Percentiles rank a stretch among this genome's conserved stretches.
These are phyloP conservation scores for Podospora conica DNA, from an alignment of 495 filamentous ascomycete genomes.

Conservation along the genomic window DNA sequence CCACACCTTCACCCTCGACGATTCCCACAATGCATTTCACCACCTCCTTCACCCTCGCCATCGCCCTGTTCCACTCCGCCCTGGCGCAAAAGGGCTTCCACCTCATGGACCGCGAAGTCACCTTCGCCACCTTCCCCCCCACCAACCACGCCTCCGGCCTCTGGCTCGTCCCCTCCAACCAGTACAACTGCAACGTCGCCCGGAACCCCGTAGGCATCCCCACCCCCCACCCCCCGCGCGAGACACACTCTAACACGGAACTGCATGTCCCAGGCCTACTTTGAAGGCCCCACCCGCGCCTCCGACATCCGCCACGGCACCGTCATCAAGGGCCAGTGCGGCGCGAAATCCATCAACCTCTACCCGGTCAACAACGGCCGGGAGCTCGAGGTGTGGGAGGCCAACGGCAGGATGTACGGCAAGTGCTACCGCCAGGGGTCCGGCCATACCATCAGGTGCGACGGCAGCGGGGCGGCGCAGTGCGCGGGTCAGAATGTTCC, in stretches of 20 bases:
- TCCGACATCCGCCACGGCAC: background rate
- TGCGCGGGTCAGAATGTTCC: background rate
- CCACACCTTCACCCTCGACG: too few relatives aligned
- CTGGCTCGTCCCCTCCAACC: background rate
- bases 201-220: background rate
- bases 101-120: too few relatives aligned
- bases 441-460: background rate
- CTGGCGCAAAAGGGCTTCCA: background rate
- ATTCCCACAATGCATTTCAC: background rate
- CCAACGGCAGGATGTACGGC: background rate
- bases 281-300: background rate
- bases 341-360: background rate
- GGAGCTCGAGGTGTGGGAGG: background rate
- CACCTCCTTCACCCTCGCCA: background rate
- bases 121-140: too few relatives aligned
- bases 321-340: background rate
- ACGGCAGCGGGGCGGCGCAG: background rate
- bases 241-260: too few relatives aligned
- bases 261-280: background rate
- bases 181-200: background rate
- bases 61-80: background rate
- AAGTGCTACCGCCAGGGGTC: background rate
- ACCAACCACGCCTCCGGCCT: background rate
- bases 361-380: background rate
- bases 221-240: too few relatives aligned